These are phyloP conservation scores for Hysterium pulicare DNA, from an alignment of 2,329 filamentous ascomycete species.

Conservation along the genomic window DNA sequence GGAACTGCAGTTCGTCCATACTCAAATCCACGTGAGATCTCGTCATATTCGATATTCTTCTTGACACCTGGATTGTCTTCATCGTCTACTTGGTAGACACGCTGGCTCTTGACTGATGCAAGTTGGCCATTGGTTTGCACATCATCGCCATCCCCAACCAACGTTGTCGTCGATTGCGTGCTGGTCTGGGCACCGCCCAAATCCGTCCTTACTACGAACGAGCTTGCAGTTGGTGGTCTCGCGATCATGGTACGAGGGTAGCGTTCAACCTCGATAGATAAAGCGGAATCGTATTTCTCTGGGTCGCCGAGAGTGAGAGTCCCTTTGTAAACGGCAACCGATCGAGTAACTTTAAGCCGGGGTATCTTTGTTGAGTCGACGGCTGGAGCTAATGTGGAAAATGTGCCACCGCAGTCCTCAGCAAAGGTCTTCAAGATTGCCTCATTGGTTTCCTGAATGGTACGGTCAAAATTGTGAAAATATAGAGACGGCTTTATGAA, in stretches of 20 bases:
- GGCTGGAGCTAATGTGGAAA: conserved; percentile 83
- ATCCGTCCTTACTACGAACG: conserved; percentile 60
- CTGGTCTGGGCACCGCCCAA: conserved; percentile 45
- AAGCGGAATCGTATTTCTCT: conserved; percentile 66
- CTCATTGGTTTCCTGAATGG: conserved; percentile 78
- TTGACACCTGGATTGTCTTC: conserved; percentile 72
- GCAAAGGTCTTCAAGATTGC: conserved; percentile 60
- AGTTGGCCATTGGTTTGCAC: conserved; percentile 45
- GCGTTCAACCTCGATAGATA: conserved; percentile 83
- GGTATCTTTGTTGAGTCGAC: conserved; percentile 76
- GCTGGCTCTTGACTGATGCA: conserved; percentile 69
- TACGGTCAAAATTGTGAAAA: background rate
- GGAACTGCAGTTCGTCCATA: conserved; percentile 91
- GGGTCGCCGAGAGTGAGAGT: conserved; percentile 75
- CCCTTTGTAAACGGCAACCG: conserved; percentile 77
- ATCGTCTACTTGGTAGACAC: conserved; percentile 78
- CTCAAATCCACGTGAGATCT: conserved; percentile 87
- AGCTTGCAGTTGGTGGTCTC: conserved; percentile 70
- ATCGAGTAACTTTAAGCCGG: conserved; percentile 69
- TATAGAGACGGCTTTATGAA: background rate
- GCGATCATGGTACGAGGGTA: conserved; percentile 85
- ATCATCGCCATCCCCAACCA: conserved; percentile 39
- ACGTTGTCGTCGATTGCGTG: conserved; percentile 53
- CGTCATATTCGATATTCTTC: conserved; percentile 74
- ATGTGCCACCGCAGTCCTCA: conserved; percentile 67